Conservation (phyloP, 2,329 filamentous ascomycete species). For the Verticillium zaregamsianum region DNA sequence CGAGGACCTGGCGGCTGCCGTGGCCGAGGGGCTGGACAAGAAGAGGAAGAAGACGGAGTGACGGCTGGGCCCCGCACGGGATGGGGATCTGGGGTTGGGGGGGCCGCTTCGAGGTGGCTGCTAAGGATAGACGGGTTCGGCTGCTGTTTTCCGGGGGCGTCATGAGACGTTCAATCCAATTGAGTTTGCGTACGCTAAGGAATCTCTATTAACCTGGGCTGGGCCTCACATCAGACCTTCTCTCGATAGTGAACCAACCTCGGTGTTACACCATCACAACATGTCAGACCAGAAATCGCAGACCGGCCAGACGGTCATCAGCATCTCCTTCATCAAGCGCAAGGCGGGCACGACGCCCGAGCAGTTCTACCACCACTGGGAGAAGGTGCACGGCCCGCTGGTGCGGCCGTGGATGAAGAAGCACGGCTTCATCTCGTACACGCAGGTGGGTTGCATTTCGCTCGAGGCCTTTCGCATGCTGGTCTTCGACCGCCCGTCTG, state of each 20-base stretch:
- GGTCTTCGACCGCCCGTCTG: neutral
- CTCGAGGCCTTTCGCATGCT: neutral
- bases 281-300: neutral
- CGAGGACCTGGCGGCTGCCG: constrained; percentile 50
- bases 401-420: constrained; percentile 27
- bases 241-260: neutral
- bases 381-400: constrained; percentile 24
- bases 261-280: neutral
- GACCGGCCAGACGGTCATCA: constrained; percentile 5
- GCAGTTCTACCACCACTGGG: constrained; percentile 29
- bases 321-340: constrained; percentile 20
- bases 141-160: neutral
- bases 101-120: no score
- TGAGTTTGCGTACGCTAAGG: neutral
- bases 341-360: constrained; percentile 21
- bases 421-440: constrained; percentile 26
- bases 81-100: no score
- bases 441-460: constrained; percentile 18
- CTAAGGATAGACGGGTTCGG: neutral
- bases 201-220: neutral
- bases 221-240: no score
- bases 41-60: constrained; percentile 35
- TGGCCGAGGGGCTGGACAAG: constrained; percentile 42
- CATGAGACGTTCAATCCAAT: neutral
- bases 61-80: neutral